Percentiles rank a stretch among this genome's conserved stretches.
These are phyloP conservation scores for Ceriops tagal DNA, from an alignment of 345 rosid species.

Conservation along the genomic window DNA sequence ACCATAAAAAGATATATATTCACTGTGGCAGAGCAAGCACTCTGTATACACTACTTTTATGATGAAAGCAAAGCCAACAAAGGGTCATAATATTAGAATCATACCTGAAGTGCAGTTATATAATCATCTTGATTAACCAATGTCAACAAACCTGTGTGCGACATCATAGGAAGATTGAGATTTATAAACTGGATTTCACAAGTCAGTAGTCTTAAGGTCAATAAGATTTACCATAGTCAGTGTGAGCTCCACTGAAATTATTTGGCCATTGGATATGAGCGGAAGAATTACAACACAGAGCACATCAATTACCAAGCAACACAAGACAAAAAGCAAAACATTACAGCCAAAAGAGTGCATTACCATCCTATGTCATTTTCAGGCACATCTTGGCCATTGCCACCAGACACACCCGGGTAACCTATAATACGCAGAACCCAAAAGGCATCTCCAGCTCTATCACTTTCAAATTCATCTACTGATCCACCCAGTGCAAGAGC, in stretches of 20 bases:
- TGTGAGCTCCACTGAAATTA: slow-evolving; percentile 69
- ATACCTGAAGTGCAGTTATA: slow-evolving; percentile 79
- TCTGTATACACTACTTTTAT: too few species aligned
- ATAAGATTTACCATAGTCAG: slow-evolving; percentile 69
- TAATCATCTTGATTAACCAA: slow-evolving; percentile 84
- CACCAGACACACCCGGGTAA: slow-evolving; percentile 52
- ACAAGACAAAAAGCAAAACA: slow-evolving; percentile 1
- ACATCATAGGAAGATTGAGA: slow-evolving; percentile 2
- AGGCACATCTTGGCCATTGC: slow-evolving; percentile 27
- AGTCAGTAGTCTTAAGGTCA: slow-evolving; percentile 1
- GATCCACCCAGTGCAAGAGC: slow-evolving; percentile 67
- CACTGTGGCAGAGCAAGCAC: too few species aligned
- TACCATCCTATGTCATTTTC: slow-evolving; percentile 84
- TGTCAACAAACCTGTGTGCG: slow-evolving; percentile 55
- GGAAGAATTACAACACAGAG: background rate
- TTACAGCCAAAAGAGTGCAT: slow-evolving; percentile 12
- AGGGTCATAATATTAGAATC: background rate
- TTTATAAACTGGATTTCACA: background rate
- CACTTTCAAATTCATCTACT: slow-evolving; percentile 66
- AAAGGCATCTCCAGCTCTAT: slow-evolving; percentile 74
- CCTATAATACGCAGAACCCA: slow-evolving; percentile 85
- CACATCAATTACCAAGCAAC: background rate
- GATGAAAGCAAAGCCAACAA: background rate
- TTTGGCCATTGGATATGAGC: slow-evolving; percentile 11
- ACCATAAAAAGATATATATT: too few species aligned